These are phyloP conservation scores for Decorospora gaudefroyi DNA, from an alignment of 2,329 filamentous ascomycete genomes.

Conservation along the genomic window DNA sequence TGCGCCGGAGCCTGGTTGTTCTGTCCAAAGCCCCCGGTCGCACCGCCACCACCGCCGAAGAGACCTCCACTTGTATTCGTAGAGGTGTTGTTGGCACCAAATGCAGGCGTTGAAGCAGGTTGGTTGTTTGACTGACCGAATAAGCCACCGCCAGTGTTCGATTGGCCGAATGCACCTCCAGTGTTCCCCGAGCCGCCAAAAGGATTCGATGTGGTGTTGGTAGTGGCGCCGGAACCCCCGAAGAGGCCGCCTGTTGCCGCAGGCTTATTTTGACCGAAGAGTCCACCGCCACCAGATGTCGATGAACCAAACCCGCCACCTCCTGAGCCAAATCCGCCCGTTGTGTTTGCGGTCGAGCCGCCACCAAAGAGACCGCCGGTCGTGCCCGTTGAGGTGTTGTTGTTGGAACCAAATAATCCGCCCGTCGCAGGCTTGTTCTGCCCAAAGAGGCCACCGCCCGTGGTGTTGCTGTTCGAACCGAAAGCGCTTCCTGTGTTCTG, in stretches of 20 bases:
- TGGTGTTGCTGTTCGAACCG: slow-evolving; percentile 34
- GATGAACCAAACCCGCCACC: slow-evolving; percentile 45
- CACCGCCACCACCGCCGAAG: slow-evolving; percentile 31
- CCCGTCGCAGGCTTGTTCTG: slow-evolving; percentile 44
- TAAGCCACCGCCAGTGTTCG: slow-evolving; percentile 40
- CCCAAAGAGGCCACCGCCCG: slow-evolving; percentile 41
- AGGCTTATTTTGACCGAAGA: slow-evolving; percentile 57
- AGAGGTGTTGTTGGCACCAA: slow-evolving; percentile 34
- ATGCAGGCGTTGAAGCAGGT: slow-evolving; percentile 33
- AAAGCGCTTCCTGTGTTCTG: slow-evolving; percentile 38
- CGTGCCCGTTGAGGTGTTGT: slow-evolving; percentile 34
- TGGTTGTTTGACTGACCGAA: slow-evolving; percentile 42
- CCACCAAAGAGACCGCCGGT: slow-evolving; percentile 45
- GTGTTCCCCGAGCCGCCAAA: slow-evolving; percentile 37
- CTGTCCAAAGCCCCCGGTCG: slow-evolving; percentile 39
- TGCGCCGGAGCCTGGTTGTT: slow-evolving; percentile 36
- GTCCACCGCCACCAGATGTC: slow-evolving; percentile 39
- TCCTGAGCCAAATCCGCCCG: slow-evolving; percentile 29
- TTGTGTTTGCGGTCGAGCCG: slow-evolving; percentile 34
- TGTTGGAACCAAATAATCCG: slow-evolving; percentile 48
- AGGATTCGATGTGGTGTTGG: slow-evolving; percentile 30
- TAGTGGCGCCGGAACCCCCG: slow-evolving; percentile 36
- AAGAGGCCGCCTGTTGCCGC: slow-evolving; percentile 43
- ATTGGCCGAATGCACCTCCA: slow-evolving; percentile 30
- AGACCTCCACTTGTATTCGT: slow-evolving; percentile 37